phyloP scores from a whole-genome alignment of 176 grass and related monocot species.

The Panicum miliaceum region DNA sequence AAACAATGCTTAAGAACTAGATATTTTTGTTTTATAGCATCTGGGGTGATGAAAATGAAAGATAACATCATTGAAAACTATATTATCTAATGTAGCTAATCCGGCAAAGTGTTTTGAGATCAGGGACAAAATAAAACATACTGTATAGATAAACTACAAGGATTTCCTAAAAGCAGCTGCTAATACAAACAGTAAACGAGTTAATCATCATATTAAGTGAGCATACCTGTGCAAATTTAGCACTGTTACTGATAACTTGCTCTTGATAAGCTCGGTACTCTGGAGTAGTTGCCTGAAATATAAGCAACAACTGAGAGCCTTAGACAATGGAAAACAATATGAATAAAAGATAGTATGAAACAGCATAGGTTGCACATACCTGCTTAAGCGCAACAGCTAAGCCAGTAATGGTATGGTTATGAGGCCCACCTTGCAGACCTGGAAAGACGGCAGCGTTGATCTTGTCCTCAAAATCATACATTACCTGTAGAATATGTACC shows the following conservation, averaged over 20 bases:
- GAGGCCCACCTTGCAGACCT: conserved; percentile 96
- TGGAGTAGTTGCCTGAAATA: conserved; percentile 72
- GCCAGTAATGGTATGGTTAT: conserved; percentile 99
- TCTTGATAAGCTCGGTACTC: conserved; percentile 96
- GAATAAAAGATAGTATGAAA: conserved; percentile 33
- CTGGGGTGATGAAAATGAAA: conserved; percentile 17
- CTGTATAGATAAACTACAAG: background rate
- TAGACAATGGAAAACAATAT: conserved; percentile 28
- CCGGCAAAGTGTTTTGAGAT: conserved; percentile 31
- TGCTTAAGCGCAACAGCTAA: conserved; percentile 99
- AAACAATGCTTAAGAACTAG: conserved; percentile 22
- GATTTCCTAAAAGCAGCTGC: background rate
- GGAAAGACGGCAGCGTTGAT: conserved; percentile 98
- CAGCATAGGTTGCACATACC: conserved; percentile 50
- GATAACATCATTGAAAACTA: background rate
- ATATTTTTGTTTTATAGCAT: conserved; percentile 33
- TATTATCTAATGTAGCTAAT: background rate
- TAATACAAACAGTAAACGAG: conserved; percentile 22
- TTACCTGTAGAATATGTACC: conserved; percentile 58
- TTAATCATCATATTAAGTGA: background rate
- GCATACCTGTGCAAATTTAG: conserved; percentile 92
- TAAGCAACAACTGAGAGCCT: conserved; percentile 24
- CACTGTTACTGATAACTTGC: conserved; percentile 91
- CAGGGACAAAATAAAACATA: conserved; percentile 3
- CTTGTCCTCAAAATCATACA: conserved; percentile 95